phyloP scores from a whole-genome alignment of 2,329 filamentous ascomycete genomes.

The Fusarium zealandicum region DNA sequence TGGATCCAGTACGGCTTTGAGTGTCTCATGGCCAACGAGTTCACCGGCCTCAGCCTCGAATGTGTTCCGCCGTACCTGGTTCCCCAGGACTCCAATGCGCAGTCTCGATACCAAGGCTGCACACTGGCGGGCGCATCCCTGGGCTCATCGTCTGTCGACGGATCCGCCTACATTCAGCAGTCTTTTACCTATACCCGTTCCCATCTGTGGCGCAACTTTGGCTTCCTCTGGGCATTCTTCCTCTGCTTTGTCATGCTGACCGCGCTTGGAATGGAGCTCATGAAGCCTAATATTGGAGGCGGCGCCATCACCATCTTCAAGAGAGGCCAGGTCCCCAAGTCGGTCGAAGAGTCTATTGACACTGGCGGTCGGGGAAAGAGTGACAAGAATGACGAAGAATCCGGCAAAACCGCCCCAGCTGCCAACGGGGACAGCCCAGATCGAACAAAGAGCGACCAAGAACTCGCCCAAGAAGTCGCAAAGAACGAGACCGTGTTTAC shows the following conservation, averaged over 20 bases:
- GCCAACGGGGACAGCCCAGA: conserved; percentile 21
- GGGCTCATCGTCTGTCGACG: conserved; percentile 57
- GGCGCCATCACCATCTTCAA: conserved; percentile 69
- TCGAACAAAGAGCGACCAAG: conserved; percentile 41
- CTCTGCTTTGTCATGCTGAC: conserved; percentile 78
- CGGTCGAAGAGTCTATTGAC: conserved; percentile 64
- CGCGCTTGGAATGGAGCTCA: conserved; percentile 70
- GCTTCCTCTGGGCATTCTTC: conserved; percentile 77
- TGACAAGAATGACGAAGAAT: conserved; percentile 60
- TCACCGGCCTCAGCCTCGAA: conserved; percentile 61
- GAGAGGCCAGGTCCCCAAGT: conserved; percentile 67
- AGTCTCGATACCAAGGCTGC: conserved; percentile 59
- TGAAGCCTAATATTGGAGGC: conserved; percentile 67
- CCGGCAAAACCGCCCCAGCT: conserved; percentile 42
- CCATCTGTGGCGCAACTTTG: conserved; percentile 79
- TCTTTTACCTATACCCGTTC: conserved; percentile 62
- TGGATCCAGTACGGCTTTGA: conserved; percentile 76
- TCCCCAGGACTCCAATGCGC: conserved; percentile 51
- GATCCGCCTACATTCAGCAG: conserved; percentile 62
- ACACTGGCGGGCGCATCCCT: conserved; percentile 55
- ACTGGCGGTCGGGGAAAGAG: conserved; percentile 50
- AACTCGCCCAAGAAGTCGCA: conserved; percentile 54
- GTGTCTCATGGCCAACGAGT: conserved; percentile 71
- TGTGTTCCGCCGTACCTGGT: conserved; percentile 67
- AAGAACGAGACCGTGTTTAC: conserved; percentile 68